phyloP scores from a whole-genome alignment of 75 land plant genomes.

The Pinus albicaulis region DNA sequence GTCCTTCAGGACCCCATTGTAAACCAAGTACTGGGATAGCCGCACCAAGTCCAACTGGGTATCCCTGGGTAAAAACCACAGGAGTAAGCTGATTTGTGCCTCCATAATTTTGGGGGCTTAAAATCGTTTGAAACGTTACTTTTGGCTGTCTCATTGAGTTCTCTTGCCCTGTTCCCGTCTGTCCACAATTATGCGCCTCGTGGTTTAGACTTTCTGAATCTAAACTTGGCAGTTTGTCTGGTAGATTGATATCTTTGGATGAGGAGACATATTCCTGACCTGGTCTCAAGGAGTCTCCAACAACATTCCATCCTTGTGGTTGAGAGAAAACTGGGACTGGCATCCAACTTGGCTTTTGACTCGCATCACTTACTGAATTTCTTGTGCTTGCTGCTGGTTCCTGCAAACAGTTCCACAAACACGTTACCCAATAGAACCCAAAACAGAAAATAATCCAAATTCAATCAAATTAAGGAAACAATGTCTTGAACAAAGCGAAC shows the following conservation, averaged over 20 bases:
- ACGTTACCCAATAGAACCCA: not conserved
- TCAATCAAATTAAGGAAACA: not conserved
- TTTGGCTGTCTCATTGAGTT: conserved; percentile 8
- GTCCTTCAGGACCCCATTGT: conserved; percentile 6
- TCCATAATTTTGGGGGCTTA: not conserved
- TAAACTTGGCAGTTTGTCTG: not conserved
- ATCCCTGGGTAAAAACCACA: not conserved
- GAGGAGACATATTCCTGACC: not conserved
- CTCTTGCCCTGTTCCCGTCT: conserved; percentile 1
- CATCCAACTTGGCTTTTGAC: conserved; percentile 8
- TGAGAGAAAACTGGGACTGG: conserved; percentile 8
- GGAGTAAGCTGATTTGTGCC: conserved; percentile 6
- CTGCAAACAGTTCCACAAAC: not conserved
- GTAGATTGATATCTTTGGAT: not conserved
- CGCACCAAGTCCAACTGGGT: conserved; percentile 4
- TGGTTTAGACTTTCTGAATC: conserved; percentile 3
- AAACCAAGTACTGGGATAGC: conserved; percentile 1
- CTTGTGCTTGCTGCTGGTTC: conserved; percentile 1
- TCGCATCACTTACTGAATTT: conserved; percentile 2
- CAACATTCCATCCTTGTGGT: conserved; percentile 5
- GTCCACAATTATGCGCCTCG: conserved; percentile 4
- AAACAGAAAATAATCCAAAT: not conserved
- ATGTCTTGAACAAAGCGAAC: not conserved
- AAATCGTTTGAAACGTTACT: conserved; percentile 4
- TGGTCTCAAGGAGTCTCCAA: not conserved